Evolutionary conservation across 352 stramenopile species (phyloP).

Genomic region (Phytophthora boehmeriae): DNA sequence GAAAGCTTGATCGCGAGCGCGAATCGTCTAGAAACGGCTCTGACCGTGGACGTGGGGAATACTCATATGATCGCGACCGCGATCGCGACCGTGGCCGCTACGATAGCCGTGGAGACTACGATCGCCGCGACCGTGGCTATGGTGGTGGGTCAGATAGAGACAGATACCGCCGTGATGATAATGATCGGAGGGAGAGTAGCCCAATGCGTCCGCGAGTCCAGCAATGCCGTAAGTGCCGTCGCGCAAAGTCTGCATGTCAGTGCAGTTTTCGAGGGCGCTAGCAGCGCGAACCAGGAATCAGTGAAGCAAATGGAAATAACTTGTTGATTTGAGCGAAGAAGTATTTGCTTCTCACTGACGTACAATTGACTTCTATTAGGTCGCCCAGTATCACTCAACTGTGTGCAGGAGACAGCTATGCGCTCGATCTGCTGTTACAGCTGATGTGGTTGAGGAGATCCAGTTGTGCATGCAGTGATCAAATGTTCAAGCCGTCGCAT

Average conservation of each 20-base stretch:
- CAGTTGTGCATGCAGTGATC: conserved; percentile 19
- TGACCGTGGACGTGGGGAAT: conserved; percentile 26
- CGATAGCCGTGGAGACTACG: conserved; percentile 24
- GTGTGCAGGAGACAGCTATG: conserved; percentile 18
- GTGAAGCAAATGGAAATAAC: not conserved
- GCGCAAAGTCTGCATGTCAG: conserved; percentile 53
- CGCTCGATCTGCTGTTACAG: conserved; percentile 31
- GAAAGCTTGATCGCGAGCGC: conserved; percentile 25
- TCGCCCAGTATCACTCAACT: too few species aligned
- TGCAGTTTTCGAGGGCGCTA: conserved; percentile 55
- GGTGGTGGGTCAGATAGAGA: conserved; percentile 30
- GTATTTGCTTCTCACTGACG: conserved; percentile 14
- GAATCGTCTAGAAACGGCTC: conserved; percentile 28
- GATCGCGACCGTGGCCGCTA: conserved; percentile 32
- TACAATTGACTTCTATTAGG: too few species aligned
- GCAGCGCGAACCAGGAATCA: not conserved
- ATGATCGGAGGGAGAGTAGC: conserved; percentile 35
- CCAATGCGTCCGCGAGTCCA: conserved; percentile 50
- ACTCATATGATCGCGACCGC: conserved; percentile 26
- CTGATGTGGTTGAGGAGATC: conserved; percentile 30
- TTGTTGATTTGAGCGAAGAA: conserved; percentile 25
- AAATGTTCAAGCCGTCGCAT: conserved; percentile 38
- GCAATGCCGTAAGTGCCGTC: conserved; percentile 59
- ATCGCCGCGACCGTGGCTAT: conserved; percentile 35
- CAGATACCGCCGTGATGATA: conserved; percentile 37